phyloP scores from a whole-genome alignment of 345 rosid genomes.

The Sisymbrium irio region DNA sequence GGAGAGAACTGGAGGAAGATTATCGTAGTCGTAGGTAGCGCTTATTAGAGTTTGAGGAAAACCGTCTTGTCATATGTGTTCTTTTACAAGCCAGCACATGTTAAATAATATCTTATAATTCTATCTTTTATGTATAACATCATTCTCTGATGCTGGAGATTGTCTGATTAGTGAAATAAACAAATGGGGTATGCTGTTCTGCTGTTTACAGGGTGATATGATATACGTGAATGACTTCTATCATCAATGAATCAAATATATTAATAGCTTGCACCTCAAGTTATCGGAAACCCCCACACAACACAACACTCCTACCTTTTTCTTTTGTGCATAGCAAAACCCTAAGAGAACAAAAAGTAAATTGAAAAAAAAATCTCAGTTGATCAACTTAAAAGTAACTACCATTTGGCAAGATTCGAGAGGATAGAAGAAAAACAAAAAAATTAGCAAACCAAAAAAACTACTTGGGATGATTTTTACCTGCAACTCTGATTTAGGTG shows the following conservation, averaged over 20 bases:
- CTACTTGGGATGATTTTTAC: constrained; percentile 2
- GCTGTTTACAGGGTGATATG: not conserved
- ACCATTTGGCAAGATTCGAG: not conserved
- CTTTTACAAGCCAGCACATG: not conserved
- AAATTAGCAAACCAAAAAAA: not conserved
- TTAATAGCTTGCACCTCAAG: not conserved
- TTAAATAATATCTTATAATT: not conserved
- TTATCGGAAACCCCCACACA: not conserved
- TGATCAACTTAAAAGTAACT: not conserved
- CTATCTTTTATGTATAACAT: not conserved
- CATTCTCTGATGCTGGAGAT: not conserved
- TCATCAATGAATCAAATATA: not conserved
- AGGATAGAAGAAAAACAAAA: not conserved
- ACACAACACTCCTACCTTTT: not conserved
- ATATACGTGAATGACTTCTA: not conserved
- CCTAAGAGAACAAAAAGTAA: not conserved
- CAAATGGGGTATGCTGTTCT: not conserved
- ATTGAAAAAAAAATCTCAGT: not conserved
- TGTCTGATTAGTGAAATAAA: not conserved
- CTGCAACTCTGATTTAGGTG: not conserved
- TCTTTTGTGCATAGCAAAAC: constrained; percentile 9
- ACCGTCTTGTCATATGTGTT: no score
- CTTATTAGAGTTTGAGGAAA: no score
- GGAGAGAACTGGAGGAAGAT: no score
- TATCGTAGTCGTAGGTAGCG: no score